phyloP scores from a whole-genome alignment of 306 rosid species.

The Acacia acuminata region DNA sequence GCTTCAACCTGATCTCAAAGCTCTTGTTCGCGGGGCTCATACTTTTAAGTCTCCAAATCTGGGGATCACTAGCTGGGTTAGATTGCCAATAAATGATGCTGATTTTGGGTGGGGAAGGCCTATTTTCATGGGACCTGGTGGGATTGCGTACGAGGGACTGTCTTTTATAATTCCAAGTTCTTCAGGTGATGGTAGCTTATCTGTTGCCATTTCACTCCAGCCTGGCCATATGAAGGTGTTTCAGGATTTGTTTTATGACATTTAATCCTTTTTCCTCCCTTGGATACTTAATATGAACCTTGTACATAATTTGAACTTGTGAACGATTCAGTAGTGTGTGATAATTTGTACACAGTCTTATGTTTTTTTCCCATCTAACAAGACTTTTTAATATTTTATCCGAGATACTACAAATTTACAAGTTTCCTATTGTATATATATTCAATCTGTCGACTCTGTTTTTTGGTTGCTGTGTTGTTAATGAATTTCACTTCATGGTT shows the following conservation, averaged over 20 bases:
- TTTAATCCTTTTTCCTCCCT: constrained; percentile 32
- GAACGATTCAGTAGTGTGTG: neutral
- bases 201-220: constrained; percentile 43
- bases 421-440: neutral
- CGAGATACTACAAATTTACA: neutral
- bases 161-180: constrained; percentile 73
- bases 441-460: neutral
- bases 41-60: neutral
- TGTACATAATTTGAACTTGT: constrained; percentile 2
- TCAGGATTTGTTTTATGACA: constrained; percentile 50
- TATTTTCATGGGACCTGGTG: constrained; percentile 7
- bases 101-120: constrained; percentile 39
- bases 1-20: neutral
- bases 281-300: neutral
- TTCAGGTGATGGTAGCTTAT: constrained; percentile 60
- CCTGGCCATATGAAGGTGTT: constrained; percentile 56
- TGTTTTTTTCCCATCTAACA: neutral
- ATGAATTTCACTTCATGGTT: neutral
- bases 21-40: neutral
- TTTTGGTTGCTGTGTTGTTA: neutral
- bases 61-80: neutral
- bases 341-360: constrained; percentile 27
- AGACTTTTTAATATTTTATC: neutral
- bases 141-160: neutral
- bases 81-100: constrained; percentile 79